phyloP scores from a whole-genome alignment of 2,329 filamentous ascomycete genomes.

The Colletotrichum neosansevieriae region DNA sequence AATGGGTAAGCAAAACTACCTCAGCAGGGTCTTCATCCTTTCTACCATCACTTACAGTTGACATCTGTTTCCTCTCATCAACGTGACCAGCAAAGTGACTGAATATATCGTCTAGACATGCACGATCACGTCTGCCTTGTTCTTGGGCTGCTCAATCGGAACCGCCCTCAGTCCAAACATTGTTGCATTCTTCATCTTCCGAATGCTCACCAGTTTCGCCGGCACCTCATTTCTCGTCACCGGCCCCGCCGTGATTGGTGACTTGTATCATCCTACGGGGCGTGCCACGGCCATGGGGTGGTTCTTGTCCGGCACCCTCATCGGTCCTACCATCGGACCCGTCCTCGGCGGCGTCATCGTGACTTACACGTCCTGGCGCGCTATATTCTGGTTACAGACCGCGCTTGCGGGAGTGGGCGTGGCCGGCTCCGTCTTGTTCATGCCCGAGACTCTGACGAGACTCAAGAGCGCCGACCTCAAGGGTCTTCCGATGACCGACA shows the following conservation, averaged over 20 bases:
- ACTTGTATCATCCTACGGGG: slow-evolving; percentile 70
- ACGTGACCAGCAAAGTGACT: neutral
- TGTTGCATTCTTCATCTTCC: slow-evolving; percentile 74
- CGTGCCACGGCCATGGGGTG: slow-evolving; percentile 75
- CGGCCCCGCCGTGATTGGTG: slow-evolving; percentile 71
- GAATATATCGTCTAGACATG: slow-evolving; percentile 34
- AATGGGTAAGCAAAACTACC: slow-evolving; percentile 50
- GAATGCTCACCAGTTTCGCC: slow-evolving; percentile 77
- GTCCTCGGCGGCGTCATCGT: slow-evolving; percentile 79
- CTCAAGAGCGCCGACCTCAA: slow-evolving; percentile 71
- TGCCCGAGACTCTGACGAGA: slow-evolving; percentile 77
- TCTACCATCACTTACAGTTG: neutral
- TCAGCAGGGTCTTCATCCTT: neutral
- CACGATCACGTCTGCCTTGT: slow-evolving; percentile 53
- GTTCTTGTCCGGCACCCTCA: slow-evolving; percentile 74
- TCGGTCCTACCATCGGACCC: slow-evolving; percentile 73
- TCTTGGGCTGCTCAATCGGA: slow-evolving; percentile 73
- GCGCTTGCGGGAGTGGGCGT: slow-evolving; percentile 69
- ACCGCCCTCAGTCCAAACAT: slow-evolving; percentile 76
- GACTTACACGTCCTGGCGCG: slow-evolving; percentile 74
- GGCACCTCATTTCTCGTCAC: slow-evolving; percentile 77
- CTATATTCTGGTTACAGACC: slow-evolving; percentile 78
- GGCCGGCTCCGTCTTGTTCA: slow-evolving; percentile 67
- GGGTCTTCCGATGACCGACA: slow-evolving; percentile 63
- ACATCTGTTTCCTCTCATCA: neutral